phyloP scores from a whole-genome alignment of 768 basidiomycete species.

The Scleroderma bovista region DNA sequence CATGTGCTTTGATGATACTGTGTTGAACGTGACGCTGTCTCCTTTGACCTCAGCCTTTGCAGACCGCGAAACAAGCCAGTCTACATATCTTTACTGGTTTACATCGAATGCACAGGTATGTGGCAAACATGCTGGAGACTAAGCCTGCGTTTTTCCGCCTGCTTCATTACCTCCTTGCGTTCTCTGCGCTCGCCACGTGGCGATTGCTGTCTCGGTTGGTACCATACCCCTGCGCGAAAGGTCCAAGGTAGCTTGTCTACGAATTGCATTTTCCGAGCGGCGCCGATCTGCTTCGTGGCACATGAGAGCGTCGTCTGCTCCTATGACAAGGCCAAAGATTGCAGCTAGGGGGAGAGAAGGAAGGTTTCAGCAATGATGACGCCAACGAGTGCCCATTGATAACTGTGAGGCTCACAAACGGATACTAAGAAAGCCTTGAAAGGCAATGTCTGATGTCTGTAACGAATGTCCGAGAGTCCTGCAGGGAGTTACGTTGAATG shows the following conservation, averaged over 20 bases:
- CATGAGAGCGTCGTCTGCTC: constrained; percentile 72
- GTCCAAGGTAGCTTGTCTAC: constrained; percentile 69
- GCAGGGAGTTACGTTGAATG: not conserved
- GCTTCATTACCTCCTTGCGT: not conserved
- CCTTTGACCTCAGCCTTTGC: no score
- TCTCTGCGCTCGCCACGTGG: constrained; percentile 63
- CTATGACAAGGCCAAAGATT: constrained; percentile 63
- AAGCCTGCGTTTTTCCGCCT: not conserved
- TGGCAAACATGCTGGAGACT: not conserved
- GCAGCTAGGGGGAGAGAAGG: constrained; percentile 38
- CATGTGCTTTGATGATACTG: not conserved
- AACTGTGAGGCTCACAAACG: constrained; percentile 44
- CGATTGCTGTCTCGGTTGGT: constrained; percentile 78
- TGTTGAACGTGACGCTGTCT: no score
- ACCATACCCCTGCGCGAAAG: constrained; percentile 70
- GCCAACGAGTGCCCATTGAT: not conserved
- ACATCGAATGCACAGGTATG: not conserved
- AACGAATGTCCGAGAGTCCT: not conserved
- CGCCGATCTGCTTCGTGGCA: constrained; percentile 65
- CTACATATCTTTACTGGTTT: no score
- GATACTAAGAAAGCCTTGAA: constrained; percentile 79
- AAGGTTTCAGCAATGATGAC: not conserved
- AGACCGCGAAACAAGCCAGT: no score
- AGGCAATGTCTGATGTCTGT: constrained; percentile 71
- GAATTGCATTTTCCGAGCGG: constrained; percentile 59